Evolutionary conservation across 805 yeast genomes (phyloP).

Genomic region (Yarrowia hollandica): DNA sequence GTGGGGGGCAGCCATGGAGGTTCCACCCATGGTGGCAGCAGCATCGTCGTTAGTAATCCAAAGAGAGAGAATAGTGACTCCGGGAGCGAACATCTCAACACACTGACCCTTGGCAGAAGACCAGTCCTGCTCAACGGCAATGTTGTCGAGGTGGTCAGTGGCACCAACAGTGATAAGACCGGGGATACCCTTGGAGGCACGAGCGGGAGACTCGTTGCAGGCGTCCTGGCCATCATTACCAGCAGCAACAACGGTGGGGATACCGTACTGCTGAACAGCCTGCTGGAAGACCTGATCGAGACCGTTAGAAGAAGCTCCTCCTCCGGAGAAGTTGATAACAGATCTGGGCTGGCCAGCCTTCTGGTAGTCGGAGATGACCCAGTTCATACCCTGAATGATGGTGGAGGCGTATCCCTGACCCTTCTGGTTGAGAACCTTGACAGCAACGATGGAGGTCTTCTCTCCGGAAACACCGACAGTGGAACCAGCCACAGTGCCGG

Average conservation of each 20-base stretch:
- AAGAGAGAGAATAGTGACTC: constrained; percentile 75
- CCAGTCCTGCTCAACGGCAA: neutral
- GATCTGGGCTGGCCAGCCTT: constrained; percentile 33
- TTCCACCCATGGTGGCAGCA: constrained; percentile 60
- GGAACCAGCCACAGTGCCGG: constrained; percentile 57
- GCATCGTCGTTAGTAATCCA: constrained; percentile 38
- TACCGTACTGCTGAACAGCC: constrained; percentile 16
- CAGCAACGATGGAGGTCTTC: constrained; percentile 51
- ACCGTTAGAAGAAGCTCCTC: constrained; percentile 27
- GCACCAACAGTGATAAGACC: constrained; percentile 26
- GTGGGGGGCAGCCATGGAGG: constrained; percentile 98
- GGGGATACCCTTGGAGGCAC: neutral
- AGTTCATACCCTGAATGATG: constrained; percentile 58
- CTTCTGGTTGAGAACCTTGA: constrained; percentile 55
- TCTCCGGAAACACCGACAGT: constrained; percentile 55
- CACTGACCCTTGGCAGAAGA: constrained; percentile 60
- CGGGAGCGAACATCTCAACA: constrained; percentile 97
- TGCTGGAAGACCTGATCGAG: constrained; percentile 41
- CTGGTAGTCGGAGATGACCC: constrained; percentile 43
- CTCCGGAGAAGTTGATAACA: constrained; percentile 23
- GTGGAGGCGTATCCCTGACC: constrained; percentile 58
- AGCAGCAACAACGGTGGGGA: constrained; percentile 40
- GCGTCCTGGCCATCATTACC: constrained; percentile 23
- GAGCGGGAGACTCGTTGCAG: constrained; percentile 15
- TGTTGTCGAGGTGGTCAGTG: constrained; percentile 16